These are phyloP conservation scores for Withania somnifera DNA, from an alignment of 305 asterid species.

Conservation along the genomic window DNA sequence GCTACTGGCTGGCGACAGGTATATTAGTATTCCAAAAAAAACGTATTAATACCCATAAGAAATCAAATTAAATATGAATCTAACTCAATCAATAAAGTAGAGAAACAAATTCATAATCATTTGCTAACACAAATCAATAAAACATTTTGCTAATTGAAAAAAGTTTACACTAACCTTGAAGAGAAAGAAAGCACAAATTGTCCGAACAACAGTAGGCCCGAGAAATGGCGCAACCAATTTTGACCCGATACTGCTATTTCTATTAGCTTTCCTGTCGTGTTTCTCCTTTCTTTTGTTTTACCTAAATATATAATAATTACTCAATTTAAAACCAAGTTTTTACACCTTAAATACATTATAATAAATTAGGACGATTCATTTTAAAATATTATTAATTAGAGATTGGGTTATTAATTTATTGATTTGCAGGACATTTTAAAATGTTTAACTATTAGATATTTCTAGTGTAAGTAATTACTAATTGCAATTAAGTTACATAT, in stretches of 20 bases:
- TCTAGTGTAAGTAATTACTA: fast-evolving
- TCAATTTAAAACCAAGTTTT: too few species aligned
- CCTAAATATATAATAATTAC: not conserved
- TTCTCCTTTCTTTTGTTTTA: not conserved
- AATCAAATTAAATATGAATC: not conserved
- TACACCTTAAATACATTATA: too few species aligned
- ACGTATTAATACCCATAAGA: too few species aligned
- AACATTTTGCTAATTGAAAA: not conserved
- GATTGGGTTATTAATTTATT: too few species aligned
- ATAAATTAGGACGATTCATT: too few species aligned
- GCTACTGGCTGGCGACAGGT: too few species aligned
- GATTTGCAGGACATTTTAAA: not conserved
- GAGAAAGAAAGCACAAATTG: not conserved
- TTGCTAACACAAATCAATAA: not conserved
- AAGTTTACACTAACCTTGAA: not conserved
- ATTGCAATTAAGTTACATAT: too few species aligned
- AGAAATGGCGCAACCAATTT: not conserved
- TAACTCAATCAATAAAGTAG: not conserved
- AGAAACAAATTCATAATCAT: not conserved
- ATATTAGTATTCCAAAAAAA: too few species aligned
- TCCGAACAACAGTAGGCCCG: not conserved
- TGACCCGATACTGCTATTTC: not conserved
- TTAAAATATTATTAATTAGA: too few species aligned
- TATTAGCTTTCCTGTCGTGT: not conserved
- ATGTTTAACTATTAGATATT: not conserved